Percentiles rank a stretch among this genome's conserved stretches.
Evolutionary conservation across 2,329 filamentous ascomycete genomes (phyloP).

Genomic region (Verticillium zaregamsianum): DNA sequence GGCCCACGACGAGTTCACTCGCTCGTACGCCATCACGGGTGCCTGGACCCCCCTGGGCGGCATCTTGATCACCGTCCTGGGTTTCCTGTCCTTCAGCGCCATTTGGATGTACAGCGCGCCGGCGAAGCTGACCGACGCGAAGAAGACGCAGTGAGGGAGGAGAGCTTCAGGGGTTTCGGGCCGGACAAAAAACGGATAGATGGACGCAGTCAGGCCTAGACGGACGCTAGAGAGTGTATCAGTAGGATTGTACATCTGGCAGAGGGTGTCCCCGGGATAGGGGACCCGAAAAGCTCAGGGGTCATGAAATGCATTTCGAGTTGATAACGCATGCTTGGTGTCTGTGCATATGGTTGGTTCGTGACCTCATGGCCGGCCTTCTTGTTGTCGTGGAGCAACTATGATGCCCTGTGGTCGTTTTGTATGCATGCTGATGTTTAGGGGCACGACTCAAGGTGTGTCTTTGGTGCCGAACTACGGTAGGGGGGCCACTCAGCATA

Average conservation of each 20-base stretch:
- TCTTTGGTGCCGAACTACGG: too few relatives aligned
- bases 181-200: not conserved
- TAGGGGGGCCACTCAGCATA: too few relatives aligned
- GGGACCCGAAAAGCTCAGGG: not conserved
- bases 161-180: not conserved
- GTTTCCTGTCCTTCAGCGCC: conserved; percentile 80
- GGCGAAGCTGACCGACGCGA: conserved; percentile 24
- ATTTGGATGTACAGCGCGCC: conserved; percentile 77
- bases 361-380: too few relatives aligned
- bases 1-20: conserved; percentile 93
- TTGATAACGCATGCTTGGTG: not conserved
- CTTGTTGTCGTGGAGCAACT: too few relatives aligned
- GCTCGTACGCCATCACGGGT: conserved; percentile 83
- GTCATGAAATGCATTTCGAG: conserved; percentile 1
- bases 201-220: not conserved
- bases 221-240: not conserved
- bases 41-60: conserved; percentile 95
- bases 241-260: not conserved
- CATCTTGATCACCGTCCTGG: conserved; percentile 75
- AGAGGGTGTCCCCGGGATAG: not conserved
- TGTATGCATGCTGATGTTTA: too few relatives aligned
- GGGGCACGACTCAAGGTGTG: too few relatives aligned
- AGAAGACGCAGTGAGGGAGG: conserved; percentile 42
- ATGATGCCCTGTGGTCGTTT: too few relatives aligned
- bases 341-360: too few relatives aligned